A percentile compares a stretch with the other conserved stretches of the same genome.
phyloP scores from a whole-genome alignment of 257 asterid species.

The Solanum megistacrolobum region DNA sequence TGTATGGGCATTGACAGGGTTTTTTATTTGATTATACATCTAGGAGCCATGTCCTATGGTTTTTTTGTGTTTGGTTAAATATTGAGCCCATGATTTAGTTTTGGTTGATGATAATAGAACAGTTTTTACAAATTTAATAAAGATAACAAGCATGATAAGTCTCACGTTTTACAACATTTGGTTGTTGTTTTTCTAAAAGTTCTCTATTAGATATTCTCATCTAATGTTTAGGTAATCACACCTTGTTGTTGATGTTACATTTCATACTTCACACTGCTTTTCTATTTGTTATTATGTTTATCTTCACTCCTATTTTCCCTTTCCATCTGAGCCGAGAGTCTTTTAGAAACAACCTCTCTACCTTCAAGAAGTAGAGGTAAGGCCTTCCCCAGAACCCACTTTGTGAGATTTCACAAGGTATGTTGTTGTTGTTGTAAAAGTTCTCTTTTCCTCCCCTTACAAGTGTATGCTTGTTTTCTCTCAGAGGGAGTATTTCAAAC shows the following conservation, averaged over 20 bases:
- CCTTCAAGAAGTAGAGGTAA: neutral
- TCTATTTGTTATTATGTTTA: neutral
- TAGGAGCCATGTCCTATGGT: neutral
- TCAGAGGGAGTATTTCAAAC: constrained; percentile 99
- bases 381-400: neutral
- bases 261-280: neutral
- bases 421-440: neutral
- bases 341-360: neutral
- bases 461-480: constrained; percentile 7
- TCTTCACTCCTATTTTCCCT: neutral
- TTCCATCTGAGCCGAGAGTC: neutral
- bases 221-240: neutral
- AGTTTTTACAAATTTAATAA: neutral
- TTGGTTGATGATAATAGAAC: neutral
- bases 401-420: neutral
- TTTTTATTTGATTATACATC: neutral
- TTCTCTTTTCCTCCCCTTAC: neutral
- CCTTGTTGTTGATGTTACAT: neutral
- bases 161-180: neutral
- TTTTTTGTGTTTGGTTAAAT: neutral
- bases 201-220: neutral
- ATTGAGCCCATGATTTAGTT: neutral
- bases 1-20: neutral
- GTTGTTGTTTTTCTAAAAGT: neutral
- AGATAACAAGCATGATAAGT: neutral